Evolutionary conservation across 306 rosid genomes (phyloP).

Genomic region (Quercus gilva): DNA sequence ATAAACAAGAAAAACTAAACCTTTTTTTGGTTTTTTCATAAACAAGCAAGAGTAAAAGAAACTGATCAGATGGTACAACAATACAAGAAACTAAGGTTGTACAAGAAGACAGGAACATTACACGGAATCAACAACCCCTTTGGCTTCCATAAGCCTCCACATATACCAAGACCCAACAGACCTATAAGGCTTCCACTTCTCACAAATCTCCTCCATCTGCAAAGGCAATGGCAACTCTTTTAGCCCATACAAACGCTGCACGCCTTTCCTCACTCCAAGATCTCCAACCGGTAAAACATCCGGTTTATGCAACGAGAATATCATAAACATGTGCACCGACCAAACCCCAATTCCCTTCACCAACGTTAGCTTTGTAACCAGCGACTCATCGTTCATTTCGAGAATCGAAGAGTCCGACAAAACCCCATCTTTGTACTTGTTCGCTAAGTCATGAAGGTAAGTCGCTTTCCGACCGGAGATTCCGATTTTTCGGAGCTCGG

Average conservation of each 20-base stretch:
- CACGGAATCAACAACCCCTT: constrained; percentile 27
- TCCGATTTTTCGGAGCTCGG: constrained; percentile 51
- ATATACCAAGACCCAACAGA: constrained; percentile 79
- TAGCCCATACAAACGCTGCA: constrained; percentile 58
- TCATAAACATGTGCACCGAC: constrained; percentile 94
- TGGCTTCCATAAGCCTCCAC: constrained; percentile 71
- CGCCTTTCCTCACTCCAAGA: constrained; percentile 71
- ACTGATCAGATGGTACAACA: no score
- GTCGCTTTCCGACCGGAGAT: constrained; percentile 71
- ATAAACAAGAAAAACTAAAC: no score
- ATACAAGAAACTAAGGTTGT: no score
- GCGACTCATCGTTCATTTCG: constrained; percentile 67
- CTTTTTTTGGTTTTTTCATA: no score
- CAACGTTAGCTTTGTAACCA: constrained; percentile 36
- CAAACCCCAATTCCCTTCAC: constrained; percentile 84
- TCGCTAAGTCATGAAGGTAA: constrained; percentile 63
- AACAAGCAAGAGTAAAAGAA: no score
- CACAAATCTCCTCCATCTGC: constrained; percentile 62
- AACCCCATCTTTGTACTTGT: constrained; percentile 45
- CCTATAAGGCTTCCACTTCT: constrained; percentile 79
- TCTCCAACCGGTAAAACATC: constrained; percentile 83
- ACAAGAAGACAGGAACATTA: not conserved
- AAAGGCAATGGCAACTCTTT: constrained; percentile 58
- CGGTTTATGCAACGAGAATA: constrained; percentile 64
- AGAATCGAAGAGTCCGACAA: constrained; percentile 53